Conservation (phyloP, 179 eudicot species). For the Actinidia arguta region DNA sequence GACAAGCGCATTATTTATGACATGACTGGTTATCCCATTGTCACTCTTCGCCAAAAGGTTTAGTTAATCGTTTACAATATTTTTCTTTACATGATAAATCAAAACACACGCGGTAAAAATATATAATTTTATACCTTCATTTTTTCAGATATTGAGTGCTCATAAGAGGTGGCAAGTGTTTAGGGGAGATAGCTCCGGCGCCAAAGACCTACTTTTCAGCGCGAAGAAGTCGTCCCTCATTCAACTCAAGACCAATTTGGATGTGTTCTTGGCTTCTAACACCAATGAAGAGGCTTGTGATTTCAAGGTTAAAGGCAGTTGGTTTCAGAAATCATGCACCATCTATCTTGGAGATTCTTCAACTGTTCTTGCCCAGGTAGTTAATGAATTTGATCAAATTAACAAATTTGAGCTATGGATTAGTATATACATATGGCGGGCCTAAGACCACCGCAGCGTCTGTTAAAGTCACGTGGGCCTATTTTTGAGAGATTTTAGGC, state of each 20-base stretch:
- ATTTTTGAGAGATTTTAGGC: too few relatives aligned
- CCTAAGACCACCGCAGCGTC: too few relatives aligned
- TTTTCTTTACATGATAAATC: too few relatives aligned
- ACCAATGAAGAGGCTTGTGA: conserved; percentile 42
- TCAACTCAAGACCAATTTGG: conserved; percentile 52
- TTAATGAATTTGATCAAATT: too few relatives aligned
- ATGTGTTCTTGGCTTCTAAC: conserved; percentile 59
- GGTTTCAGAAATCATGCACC: conserved; percentile 47
- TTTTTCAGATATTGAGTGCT: conserved; percentile 33
- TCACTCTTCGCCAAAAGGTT: conserved; percentile 56
- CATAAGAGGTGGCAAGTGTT: conserved; percentile 56
- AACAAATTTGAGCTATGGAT: too few relatives aligned
- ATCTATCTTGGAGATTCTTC: conserved; percentile 44
- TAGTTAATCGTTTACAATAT: neutral
- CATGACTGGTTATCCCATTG: conserved; percentile 39
- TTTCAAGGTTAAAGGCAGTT: conserved; percentile 55
- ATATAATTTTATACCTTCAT: neutral
- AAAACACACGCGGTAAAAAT: neutral
- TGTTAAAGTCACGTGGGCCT: too few relatives aligned
- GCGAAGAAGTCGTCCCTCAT: conserved; percentile 46
- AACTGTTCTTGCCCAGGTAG: conserved; percentile 40
- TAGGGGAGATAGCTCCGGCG: conserved; percentile 51
- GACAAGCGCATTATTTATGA: conserved; percentile 40
- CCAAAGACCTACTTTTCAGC: conserved; percentile 43
- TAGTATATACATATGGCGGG: too few relatives aligned